Evolutionary conservation across 768 basidiomycete species (phyloP), one percentile per base, ranked within the genome.

Genomic region (Kwoniella dejecticola): DNA sequence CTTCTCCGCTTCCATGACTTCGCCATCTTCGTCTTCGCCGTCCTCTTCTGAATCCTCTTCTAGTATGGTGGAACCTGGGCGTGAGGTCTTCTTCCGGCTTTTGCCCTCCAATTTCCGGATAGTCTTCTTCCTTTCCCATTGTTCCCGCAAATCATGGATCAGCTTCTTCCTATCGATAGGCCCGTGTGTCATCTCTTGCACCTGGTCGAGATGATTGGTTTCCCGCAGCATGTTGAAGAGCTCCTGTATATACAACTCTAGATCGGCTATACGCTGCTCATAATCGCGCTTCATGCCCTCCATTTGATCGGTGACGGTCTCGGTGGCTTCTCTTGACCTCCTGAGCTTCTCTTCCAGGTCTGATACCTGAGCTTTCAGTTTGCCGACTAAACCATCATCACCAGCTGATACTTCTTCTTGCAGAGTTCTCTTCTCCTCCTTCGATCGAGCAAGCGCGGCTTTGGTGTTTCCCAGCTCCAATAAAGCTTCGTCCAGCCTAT

Each of bases 221-320:
- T 95, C 90, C 75, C 87, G 89, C 55, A 98, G 82, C 91, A 96
- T 95, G 68, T 88, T 84, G 81, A 94, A 98, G 17, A 97, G 79
- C 75, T 96, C 93, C 83, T 89, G 85, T 63, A 95, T 94, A 81
- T 96, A 90, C 12, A 88, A 84, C 74, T 96, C 92, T 13, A 95
- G 86, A 76, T 95, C 90, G 3, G 85, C 83, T 58, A 97, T 91
- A 68, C 86, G 86, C 59, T 91, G 89, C 72, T 94, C 89, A 72
- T 93, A 93, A 13, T 84, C 86, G 15, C 81, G 76, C 76, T 88
- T 89, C 80, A 93, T 89, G 40, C 84, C 83, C 67, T 85, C 87
- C 55, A 96, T 79, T 71, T 91, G 89, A 17, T 84, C 84, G 71
- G 91, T 88, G 10, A 96, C 81, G 49, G 88, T 83, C 27, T 85